phyloP scores from a whole-genome alignment of 805 yeast species.

The Nadsonia fulvescens region DNA sequence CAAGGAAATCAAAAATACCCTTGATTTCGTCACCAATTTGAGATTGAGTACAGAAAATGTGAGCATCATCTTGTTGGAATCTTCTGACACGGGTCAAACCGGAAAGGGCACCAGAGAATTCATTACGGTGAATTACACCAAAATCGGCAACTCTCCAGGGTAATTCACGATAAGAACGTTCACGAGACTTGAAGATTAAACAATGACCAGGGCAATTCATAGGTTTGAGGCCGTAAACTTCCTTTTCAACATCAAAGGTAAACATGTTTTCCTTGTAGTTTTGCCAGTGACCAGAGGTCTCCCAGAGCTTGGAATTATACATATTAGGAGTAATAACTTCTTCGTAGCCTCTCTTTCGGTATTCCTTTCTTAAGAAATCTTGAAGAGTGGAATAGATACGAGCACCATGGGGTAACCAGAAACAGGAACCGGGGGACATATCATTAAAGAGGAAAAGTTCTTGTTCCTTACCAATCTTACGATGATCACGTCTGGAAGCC shows the following conservation, averaged over 20 bases:
- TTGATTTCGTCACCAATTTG: constrained; percentile 79
- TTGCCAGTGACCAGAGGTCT: constrained; percentile 97
- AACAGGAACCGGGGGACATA: constrained; percentile 93
- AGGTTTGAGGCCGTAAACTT: constrained; percentile 84
- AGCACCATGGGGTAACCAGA: constrained; percentile 99
- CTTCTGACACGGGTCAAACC: constrained; percentile 95
- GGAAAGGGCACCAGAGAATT: constrained; percentile 85
- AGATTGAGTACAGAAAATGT: constrained; percentile 84
- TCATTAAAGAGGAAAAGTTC: constrained; percentile 91
- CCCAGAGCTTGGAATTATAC: constrained; percentile 96
- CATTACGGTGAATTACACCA: constrained; percentile 94
- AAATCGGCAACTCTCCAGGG: constrained; percentile 99
- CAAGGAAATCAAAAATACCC: constrained; percentile 70
- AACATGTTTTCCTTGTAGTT: constrained; percentile 97
- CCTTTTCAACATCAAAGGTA: constrained; percentile 91
- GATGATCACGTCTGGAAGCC: constrained; percentile 82
- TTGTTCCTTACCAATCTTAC: constrained; percentile 92
- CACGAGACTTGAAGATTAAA: constrained; percentile 76
- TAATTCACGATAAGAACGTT: constrained; percentile 88
- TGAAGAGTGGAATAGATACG: constrained; percentile 83
- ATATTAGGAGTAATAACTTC: constrained; percentile 98
- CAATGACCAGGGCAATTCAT: constrained; percentile 71
- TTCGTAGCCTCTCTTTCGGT: constrained; percentile 85
- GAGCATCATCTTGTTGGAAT: constrained; percentile 99
- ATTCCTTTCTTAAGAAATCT: constrained; percentile 65